These are phyloP conservation scores for Beta lomatogona DNA, from an alignment of 179 eudicot species.

Conservation along the genomic window DNA sequence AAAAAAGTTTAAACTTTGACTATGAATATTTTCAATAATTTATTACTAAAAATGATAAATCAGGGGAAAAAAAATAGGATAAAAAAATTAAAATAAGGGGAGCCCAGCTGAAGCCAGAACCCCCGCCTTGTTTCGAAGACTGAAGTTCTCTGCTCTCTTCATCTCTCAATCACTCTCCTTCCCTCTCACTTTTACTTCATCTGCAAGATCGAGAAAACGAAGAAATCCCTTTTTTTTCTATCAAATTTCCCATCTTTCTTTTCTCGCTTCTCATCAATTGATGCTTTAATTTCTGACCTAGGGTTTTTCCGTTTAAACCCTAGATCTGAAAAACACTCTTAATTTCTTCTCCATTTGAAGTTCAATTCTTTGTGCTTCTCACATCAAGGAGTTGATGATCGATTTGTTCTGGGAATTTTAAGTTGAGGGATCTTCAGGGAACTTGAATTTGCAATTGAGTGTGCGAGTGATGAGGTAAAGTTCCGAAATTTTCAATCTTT, in stretches of 20 bases:
- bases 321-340: conserved; percentile 13
- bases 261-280: neutral
- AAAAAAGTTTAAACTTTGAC: too few relatives aligned
- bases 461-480: conserved; percentile 1
- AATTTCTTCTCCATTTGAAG: neutral
- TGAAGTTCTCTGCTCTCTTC: neutral
- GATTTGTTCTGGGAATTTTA: neutral
- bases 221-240: neutral
- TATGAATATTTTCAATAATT: too few relatives aligned
- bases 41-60: too few relatives aligned
- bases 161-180: too few relatives aligned
- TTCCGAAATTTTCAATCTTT: neutral
- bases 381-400: neutral
- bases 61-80: too few relatives aligned
- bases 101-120: neutral
- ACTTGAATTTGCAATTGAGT: neutral
- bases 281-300: neutral
- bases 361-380: neutral
- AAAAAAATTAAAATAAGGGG: too few relatives aligned
- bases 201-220: neutral
- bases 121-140: neutral
- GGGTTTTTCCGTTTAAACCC: conserved; percentile 21
- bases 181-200: neutral
- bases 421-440: neutral
- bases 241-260: neutral